A percentile compares a stretch with the other conserved stretches of the same genome.
phyloP scores from a whole-genome alignment of 305 asterid species.

The Fraxinus baroniana region DNA sequence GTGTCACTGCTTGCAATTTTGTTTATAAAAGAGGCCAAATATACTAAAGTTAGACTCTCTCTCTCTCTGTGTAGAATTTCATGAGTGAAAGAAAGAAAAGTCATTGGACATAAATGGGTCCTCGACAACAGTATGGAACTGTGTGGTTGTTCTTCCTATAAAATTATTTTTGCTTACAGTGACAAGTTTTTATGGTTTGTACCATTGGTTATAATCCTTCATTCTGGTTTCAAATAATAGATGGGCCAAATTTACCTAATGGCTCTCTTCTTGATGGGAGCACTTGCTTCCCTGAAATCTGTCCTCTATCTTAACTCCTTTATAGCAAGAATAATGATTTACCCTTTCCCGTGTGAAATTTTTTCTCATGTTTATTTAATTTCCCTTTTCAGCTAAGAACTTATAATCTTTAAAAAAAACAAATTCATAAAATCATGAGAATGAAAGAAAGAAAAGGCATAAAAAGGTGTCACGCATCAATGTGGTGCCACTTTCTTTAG shows the following conservation, averaged over 20 bases:
- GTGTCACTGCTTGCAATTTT: neutral
- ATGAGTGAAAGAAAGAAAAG: neutral
- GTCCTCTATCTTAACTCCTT: neutral
- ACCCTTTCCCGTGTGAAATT: neutral
- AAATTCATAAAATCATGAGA: neutral
- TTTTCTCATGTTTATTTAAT: neutral
- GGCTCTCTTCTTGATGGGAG: neutral
- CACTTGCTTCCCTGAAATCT: neutral
- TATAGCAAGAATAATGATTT: neutral
- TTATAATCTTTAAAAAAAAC: neutral
- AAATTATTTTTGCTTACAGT: neutral
- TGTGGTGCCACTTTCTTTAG: neutral
- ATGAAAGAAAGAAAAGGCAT: neutral
- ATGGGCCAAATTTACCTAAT: neutral
- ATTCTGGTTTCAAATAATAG: neutral
- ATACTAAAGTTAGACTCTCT: neutral
- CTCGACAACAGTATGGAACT: neutral
- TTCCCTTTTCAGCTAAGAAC: neutral
- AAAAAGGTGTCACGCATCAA: neutral
- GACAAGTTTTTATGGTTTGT: neutral
- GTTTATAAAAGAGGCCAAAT: neutral
- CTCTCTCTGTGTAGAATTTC: neutral
- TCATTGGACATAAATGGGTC: neutral
- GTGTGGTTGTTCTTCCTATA: neutral
- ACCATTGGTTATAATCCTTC: neutral